Evolutionary conservation across 129 eudicot genomes (phyloP), one percentile per base, ranked within the genome.

Genomic region (Arctium minus): DNA sequence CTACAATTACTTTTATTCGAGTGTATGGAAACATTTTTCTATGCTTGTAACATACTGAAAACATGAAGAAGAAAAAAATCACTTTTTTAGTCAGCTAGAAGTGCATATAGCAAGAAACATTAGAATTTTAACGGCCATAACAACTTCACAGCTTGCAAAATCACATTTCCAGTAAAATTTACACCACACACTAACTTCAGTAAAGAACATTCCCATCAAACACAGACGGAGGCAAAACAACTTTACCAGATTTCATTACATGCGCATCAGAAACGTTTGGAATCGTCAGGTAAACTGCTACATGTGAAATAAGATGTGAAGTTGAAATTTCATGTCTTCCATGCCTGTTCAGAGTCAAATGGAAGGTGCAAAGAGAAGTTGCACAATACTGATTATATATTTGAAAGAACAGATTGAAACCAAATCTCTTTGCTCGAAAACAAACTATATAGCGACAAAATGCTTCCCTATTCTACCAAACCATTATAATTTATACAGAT

Each of bases 371-470:
- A 70, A 31, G 35, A 48, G 15, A 48, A 48, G 60, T 11, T 48
- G 60, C 60, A 10, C 13, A 12, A 50, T 53, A 17, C 65, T 53
- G 27, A 53, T 53, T 53, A 53, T 53, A 53, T 53, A 53, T 13
- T 53, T 53, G 65, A 48, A 80, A 48, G 13, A 69, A 79, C n/a
- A 72, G 70, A 80, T 56, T n/a, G 27, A 35, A 56, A 80, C 73
- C 84, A 81, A 72, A 81, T 81, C 73, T 60, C 27, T 48, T 62
- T 72, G 84, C 72, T 73, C 62, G 38, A 81, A 56, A 42, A 80
- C 76, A 81, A 81, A 73, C 62, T 35, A 81, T 31, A 81, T 53
- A 33, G 35, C 1, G 38, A 71, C 79, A 81, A 73, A 72, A 22
- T 13, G 79, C 72, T 72, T 81, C 22, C 77, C 56, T 72, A 39